Evolutionary conservation across 768 basidiomycete species (phyloP).

Genomic region (Suillus tomentosus): DNA sequence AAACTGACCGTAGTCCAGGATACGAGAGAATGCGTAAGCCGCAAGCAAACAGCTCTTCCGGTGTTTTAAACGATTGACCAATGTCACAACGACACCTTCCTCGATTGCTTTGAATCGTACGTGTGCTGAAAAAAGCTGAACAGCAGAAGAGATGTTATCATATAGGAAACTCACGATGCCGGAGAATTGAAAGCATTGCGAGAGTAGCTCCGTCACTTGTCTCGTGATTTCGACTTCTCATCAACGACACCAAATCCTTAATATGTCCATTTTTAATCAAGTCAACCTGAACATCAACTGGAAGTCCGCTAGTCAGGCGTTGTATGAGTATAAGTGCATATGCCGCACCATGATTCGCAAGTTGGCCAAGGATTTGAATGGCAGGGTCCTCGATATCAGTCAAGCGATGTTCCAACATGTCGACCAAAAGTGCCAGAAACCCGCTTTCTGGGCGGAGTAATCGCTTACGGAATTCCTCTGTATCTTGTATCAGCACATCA

Average conservation of each 20-base stretch:
- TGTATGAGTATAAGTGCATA: background rate
- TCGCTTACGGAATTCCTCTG: background rate
- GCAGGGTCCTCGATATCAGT: slow-evolving; percentile 13
- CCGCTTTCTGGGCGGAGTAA: background rate
- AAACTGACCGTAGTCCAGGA: slow-evolving; percentile 4
- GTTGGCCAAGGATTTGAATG: slow-evolving; percentile 9
- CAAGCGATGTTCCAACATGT: slow-evolving; percentile 13
- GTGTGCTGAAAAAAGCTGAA: background rate
- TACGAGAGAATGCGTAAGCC: slow-evolving; percentile 8
- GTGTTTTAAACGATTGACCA: slow-evolving; percentile 8
- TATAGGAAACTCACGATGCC: background rate
- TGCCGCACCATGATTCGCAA: background rate
- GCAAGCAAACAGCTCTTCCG: slow-evolving; percentile 4
- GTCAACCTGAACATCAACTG: slow-evolving; percentile 6
- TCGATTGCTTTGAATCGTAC: slow-evolving; percentile 1
- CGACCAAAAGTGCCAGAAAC: slow-evolving; percentile 2
- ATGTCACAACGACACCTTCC: slow-evolving; percentile 2
- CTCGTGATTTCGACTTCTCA: slow-evolving; percentile 5
- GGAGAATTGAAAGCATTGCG: slow-evolving; percentile 5
- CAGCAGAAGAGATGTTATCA: background rate
- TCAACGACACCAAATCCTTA: background rate
- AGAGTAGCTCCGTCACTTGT: slow-evolving; percentile 6
- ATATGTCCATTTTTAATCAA: slow-evolving; percentile 6
- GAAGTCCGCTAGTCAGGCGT: background rate
- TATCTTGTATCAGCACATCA: background rate